phyloP scores from a whole-genome alignment of 2,329 filamentous ascomycete genomes.

The Colletotrichum spaethianum region DNA sequence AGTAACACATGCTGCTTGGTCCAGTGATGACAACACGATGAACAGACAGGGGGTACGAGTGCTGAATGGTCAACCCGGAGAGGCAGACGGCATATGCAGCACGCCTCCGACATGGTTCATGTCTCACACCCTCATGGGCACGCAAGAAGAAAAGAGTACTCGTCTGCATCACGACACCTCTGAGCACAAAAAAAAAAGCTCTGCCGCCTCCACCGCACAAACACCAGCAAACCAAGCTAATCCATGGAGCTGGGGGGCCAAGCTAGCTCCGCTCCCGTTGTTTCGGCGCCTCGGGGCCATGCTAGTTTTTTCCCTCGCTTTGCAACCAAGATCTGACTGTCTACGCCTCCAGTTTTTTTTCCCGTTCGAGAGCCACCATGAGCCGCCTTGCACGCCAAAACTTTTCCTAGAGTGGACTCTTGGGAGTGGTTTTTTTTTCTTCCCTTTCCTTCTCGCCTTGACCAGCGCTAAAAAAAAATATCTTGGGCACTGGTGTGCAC shows the following conservation, averaged over 20 bases:
- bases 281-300: slow-evolving; percentile 33
- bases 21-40: background rate
- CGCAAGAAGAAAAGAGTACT: background rate
- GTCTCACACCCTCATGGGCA: slow-evolving; percentile 18
- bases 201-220: background rate
- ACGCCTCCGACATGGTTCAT: slow-evolving; percentile 24
- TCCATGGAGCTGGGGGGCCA: slow-evolving; percentile 2
- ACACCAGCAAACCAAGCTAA: slow-evolving; percentile 7
- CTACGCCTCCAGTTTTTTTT: slow-evolving; percentile 25
- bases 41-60: background rate
- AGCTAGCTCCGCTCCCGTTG: slow-evolving; percentile 37
- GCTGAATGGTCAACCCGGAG: background rate
- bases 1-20: background rate
- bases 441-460: background rate
- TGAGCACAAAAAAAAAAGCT: background rate
- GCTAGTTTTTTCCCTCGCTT: slow-evolving; percentile 25
- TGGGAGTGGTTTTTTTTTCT: background rate
- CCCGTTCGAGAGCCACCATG: slow-evolving; percentile 18
- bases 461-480: background rate
- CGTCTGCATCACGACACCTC: slow-evolving; percentile 29
- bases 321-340: slow-evolving; percentile 31
- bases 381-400: slow-evolving; percentile 25
- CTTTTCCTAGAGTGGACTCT: slow-evolving; percentile 23
- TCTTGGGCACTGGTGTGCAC: slow-evolving; percentile 4
- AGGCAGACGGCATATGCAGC: slow-evolving; percentile 37